These are phyloP conservation scores for Marchantia polymorpha DNA, from an alignment of 225 moss, liverwort and hornwort genomes.

Conservation along the genomic window DNA sequence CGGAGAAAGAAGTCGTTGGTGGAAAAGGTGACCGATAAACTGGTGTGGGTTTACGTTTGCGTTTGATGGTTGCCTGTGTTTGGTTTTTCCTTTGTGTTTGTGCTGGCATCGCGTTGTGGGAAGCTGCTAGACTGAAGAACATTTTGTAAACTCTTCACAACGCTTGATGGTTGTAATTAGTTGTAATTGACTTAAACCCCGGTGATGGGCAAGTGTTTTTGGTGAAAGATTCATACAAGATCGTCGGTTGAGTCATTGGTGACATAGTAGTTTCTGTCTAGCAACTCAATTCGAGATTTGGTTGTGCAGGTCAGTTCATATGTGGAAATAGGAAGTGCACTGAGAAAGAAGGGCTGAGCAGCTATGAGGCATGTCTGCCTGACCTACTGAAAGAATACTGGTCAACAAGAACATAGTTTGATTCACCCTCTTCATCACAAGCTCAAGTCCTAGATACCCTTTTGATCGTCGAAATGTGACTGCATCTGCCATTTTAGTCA, in stretches of 20 bases:
- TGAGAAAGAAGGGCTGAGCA: conserved; percentile 76
- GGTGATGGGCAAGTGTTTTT: neutral
- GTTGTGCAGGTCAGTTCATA: conserved; percentile 67
- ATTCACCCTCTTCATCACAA: neutral
- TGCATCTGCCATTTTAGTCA: neutral
- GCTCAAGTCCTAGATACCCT: neutral
- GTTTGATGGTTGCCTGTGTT: too few relatives aligned
- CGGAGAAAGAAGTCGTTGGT: conserved; percentile 86
- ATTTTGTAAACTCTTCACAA: neutral
- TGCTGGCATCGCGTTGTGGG: neutral
- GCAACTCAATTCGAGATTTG: neutral
- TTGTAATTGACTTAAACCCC: too few relatives aligned
- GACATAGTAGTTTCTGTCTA: too few relatives aligned
- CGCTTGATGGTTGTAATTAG: neutral
- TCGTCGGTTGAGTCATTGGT: too few relatives aligned
- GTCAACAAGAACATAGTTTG: conserved; percentile 5
- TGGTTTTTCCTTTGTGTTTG: neutral
- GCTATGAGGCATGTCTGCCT: conserved; percentile 73
- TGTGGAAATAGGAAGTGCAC: conserved; percentile 93
- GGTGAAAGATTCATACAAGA: neutral
- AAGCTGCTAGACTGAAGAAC: neutral
- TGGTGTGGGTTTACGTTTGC: too few relatives aligned
- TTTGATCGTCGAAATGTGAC: neutral
- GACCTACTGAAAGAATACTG: conserved; percentile 26
- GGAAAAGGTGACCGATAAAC: conserved; percentile 59